Evolutionary conservation across 352 stramenopile genomes (phyloP).

Genomic region (Achlya hypogyna): DNA sequence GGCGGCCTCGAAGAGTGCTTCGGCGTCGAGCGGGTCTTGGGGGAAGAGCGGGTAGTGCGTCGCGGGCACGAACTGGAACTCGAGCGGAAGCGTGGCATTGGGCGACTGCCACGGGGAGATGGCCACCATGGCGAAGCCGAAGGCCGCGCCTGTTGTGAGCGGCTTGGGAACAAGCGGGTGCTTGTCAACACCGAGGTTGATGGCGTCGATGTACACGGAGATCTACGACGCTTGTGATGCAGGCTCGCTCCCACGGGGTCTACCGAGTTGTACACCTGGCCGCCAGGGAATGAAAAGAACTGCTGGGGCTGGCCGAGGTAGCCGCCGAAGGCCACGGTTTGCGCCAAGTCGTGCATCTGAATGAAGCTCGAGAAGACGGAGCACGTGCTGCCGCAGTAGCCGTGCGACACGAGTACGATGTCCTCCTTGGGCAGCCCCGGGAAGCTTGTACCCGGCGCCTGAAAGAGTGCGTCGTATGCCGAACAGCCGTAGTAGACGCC

Average conservation of each 20-base stretch:
- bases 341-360: constrained; percentile 10
- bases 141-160: not conserved
- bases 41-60: constrained; percentile 13
- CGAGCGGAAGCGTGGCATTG: constrained; percentile 1
- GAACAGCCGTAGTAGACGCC: constrained; percentile 11
- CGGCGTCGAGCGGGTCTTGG: constrained; percentile 2
- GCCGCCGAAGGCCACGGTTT: constrained; percentile 19
- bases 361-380: constrained; percentile 21
- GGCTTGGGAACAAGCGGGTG: constrained; percentile 13
- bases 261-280: constrained; percentile 20
- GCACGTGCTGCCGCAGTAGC: constrained; percentile 20
- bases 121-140: constrained; percentile 15
- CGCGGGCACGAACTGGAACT: constrained; percentile 18
- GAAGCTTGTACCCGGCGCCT: constrained; percentile 7
- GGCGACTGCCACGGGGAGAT: constrained; percentile 13
- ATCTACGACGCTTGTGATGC: not conserved
- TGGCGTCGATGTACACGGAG: constrained; percentile 8
- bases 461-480: constrained; percentile 7
- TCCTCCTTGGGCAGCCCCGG: not conserved
- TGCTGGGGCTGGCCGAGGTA: constrained; percentile 9
- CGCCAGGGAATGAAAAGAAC: constrained; percentile 20
- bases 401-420: constrained; percentile 16
- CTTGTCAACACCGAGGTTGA: constrained; percentile 7
- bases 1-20: not conserved
- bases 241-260: not conserved